Evolutionary conservation across 1,139 yeast genomes (phyloP).

Genomic region (Yamadazyma mexicana): DNA sequence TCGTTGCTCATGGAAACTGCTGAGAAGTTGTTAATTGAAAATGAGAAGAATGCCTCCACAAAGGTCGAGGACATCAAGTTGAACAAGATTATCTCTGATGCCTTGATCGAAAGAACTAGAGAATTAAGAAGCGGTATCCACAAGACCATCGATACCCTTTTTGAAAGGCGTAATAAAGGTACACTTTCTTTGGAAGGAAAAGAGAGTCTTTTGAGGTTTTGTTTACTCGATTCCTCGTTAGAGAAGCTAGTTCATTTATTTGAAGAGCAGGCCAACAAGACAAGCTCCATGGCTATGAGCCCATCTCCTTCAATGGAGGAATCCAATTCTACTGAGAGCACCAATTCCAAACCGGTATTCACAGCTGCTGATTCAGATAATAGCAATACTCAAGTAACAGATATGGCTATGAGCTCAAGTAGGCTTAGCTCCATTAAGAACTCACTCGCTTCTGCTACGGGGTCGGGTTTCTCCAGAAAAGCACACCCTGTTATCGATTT

Average conservation of each 20-base stretch:
- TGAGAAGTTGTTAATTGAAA: constrained; percentile 52
- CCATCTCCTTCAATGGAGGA: constrained; percentile 23
- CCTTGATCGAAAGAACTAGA: constrained; percentile 43
- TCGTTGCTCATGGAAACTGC: constrained; percentile 63
- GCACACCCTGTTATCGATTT: constrained; percentile 12
- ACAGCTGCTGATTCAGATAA: not conserved
- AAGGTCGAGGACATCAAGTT: constrained; percentile 38
- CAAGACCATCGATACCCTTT: constrained; percentile 39
- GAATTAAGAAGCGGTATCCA: constrained; percentile 44
- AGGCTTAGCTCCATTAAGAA: not conserved
- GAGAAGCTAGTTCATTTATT: constrained; percentile 45
- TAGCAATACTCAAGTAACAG: not conserved
- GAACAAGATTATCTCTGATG: constrained; percentile 41
- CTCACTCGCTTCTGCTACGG: not conserved
- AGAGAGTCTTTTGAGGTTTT: constrained; percentile 43
- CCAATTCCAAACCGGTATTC: not conserved
- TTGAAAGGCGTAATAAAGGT: constrained; percentile 36
- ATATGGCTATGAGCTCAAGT: not conserved
- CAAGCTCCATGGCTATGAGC: constrained; percentile 19
- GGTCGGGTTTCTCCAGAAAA: not conserved
- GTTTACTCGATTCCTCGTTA: constrained; percentile 44
- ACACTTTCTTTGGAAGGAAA: constrained; percentile 45
- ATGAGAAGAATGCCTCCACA: constrained; percentile 24
- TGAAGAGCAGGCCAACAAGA: constrained; percentile 38
- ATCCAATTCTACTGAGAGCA: not conserved